These are phyloP conservation scores for Pseudocercospora vitis DNA, from an alignment of 2,329 filamentous ascomycete genomes.

Conservation along the genomic window DNA sequence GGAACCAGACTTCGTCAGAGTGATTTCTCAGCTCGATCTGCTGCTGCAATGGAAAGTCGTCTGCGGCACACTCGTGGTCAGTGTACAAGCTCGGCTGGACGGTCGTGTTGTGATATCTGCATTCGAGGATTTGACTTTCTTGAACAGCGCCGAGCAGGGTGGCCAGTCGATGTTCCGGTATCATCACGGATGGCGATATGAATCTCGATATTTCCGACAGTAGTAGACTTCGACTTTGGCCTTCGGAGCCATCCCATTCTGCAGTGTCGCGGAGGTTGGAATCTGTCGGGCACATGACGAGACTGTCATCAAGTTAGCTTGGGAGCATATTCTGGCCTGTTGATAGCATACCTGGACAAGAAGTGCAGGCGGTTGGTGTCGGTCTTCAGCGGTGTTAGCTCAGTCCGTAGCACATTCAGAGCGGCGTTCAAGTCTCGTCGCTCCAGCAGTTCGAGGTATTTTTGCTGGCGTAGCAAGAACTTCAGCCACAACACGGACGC, in stretches of 20 bases:
- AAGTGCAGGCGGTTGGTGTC: constrained; percentile 76
- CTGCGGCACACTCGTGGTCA: constrained; percentile 79
- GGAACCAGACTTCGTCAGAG: constrained; percentile 83
- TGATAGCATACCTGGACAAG: constrained; percentile 64
- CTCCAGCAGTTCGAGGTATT: constrained; percentile 89
- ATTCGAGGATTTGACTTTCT: constrained; percentile 75
- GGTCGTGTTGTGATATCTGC: constrained; percentile 83
- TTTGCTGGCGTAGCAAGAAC: constrained; percentile 88
- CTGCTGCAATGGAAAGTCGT: constrained; percentile 73
- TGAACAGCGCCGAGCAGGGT: constrained; percentile 81
- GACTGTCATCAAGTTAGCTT: constrained; percentile 49
- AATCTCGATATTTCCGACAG: constrained; percentile 82
- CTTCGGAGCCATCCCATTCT: constrained; percentile 79
- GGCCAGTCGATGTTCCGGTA: constrained; percentile 85
- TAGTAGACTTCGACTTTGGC: constrained; percentile 70
- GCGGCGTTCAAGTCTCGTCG: constrained; percentile 70
- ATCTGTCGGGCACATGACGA: constrained; percentile 82
- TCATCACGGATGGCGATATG: constrained; percentile 95
- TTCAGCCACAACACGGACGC: constrained; percentile 78
- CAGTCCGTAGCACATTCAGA: constrained; percentile 77
- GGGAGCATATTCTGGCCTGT: background rate
- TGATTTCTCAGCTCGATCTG: constrained; percentile 71
- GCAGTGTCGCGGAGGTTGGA: constrained; percentile 76
- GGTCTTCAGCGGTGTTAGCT: constrained; percentile 82
- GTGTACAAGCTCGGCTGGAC: constrained; percentile 80